Percentiles rank a stretch among this genome's conserved stretches.
Conservation (phyloP, 305 asterid genomes). For the Fraxinus floribunda region DNA sequence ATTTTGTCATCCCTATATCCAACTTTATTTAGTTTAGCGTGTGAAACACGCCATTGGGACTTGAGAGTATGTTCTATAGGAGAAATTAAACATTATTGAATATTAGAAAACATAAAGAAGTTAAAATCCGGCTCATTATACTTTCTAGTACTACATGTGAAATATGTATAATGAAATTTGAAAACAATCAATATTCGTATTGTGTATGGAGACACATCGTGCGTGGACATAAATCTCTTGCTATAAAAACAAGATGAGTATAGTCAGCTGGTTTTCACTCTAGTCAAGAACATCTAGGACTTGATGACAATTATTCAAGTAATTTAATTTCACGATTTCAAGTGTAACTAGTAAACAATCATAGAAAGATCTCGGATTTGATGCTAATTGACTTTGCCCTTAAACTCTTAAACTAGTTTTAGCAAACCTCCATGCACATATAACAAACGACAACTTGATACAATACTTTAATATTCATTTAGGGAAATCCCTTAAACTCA, state of each 20-base stretch:
- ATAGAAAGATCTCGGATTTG: constrained; percentile 33
- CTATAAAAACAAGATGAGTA: constrained; percentile 33
- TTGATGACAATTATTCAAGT: constrained; percentile 29
- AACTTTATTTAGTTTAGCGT: too few species aligned
- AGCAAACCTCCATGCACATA: constrained; percentile 17
- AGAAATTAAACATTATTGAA: too few species aligned
- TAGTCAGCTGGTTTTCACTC: constrained; percentile 36
- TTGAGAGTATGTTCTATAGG: too few species aligned
- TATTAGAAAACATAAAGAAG: too few species aligned
- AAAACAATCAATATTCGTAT: too few species aligned
- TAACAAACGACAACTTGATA: constrained; percentile 19
- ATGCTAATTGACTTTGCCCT: constrained; percentile 36
- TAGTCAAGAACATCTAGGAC: constrained; percentile 37
- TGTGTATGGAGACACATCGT: too few species aligned
- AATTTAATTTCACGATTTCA: constrained; percentile 18
- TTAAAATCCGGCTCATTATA: too few species aligned
- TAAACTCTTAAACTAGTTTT: constrained; percentile 20
- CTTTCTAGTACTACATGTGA: too few species aligned
- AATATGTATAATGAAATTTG: too few species aligned
- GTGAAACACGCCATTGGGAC: too few species aligned
- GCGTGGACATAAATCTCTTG: too few species aligned
- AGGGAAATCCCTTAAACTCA: background rate
- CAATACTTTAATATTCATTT: background rate
- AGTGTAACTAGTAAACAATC: constrained; percentile 15
- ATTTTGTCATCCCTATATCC: too few species aligned